Base-by-base conservation (phyloP, 345 rosid species). In the Aquilaria sinensis region DNA sequence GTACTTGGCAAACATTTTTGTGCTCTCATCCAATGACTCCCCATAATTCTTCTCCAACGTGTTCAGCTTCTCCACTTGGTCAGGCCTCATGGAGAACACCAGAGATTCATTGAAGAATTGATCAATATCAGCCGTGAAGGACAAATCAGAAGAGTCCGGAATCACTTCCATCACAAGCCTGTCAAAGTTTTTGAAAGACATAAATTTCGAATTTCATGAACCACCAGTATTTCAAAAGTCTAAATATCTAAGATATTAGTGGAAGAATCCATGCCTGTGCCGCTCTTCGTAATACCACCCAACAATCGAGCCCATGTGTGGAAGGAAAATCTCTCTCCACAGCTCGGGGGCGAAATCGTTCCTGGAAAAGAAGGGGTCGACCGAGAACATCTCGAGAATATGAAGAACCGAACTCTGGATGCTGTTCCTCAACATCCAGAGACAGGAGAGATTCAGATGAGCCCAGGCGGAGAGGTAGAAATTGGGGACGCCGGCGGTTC, bases 391-490 rank as follows among this genome's bases (percentile, higher is more conserved):
- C 75, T 86, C 84, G 23, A 86, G 77, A 31, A 77, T 60, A 68
- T 83, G 84, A 69, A 71, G 71, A 46, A 74, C 77, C 4, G 85
- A 78, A 51, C 70, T 55, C 6, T 66, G 75, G 8, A 63, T 61
- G 51, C 76, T 62, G 57, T 74, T 67, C 5, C 84, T 74, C 71
- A 81, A 57, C 56, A 63, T 77, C 82, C 85, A 81, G n/a, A 86
- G 67, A 74, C 80, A 86, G 0, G 92, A 75, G 10, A 86, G 82
- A 67, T 73, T 78, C 58, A 83, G 79, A 51, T 80, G 82, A 10
- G 87, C 92, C 92, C 89, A 83, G 13, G 92, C 89, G 8, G 92
- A 80, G 31, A 86, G 84, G 75, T 86, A 86, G 54, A 72, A 83
- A 61, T 83, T 86, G 3, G 87, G 89, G 41, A 86, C 89, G 4